Base-by-base conservation (phyloP, 2,329 filamentous ascomycete species). In the Colletotrichum kahawae region DNA sequence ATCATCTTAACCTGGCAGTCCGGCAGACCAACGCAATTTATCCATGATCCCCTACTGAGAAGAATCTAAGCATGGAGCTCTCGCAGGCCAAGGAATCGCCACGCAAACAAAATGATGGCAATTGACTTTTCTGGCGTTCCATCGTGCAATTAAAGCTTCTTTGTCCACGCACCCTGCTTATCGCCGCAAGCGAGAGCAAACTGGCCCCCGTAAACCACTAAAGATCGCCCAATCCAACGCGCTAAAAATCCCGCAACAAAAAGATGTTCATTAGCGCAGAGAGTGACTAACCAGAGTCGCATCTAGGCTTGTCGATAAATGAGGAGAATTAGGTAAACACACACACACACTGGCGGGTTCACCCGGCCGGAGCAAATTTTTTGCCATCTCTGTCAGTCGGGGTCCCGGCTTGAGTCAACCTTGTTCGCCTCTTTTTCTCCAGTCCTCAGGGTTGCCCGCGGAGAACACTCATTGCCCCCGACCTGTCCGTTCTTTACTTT, bases 211-310 rank as follows among this genome's bases (percentile, higher is more conserved):
- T 43, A 33, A 34, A 33, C 60, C 34, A 63, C 60, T n/a, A 24
- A 29, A 51, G 24, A 43, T 43, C 60, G 34, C 34, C 60, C 38
- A 51, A 65, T 51, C 38, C 24, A n/a, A 29, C 7, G 21, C 60
- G 33, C 60, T 38, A 62, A 36, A 51, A 64, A 31, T 48, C 38
- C 36, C 36, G 36, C 36, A 48, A 65, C 48, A 66, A 66, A 24
- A 24, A 48, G 63, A 34, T 54, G 48, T 3, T 27, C 63, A 36
- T 66, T 66, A 34, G 63, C 33, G 43, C 63, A 54, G 10, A 33
- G 16, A 59, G 51, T 43, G 65, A 59, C 51, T 67, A 67, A 67
- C 65, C 65, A 29, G 24, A 67, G 51, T 38, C 31, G 48, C 65
- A 27, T 57, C 36, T 67, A 29, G 65, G 63, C 24, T 31, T 31